Conservation (phyloP, 2,329 filamentous ascomycete species). For the Colletotrichum theobromicola region DNA sequence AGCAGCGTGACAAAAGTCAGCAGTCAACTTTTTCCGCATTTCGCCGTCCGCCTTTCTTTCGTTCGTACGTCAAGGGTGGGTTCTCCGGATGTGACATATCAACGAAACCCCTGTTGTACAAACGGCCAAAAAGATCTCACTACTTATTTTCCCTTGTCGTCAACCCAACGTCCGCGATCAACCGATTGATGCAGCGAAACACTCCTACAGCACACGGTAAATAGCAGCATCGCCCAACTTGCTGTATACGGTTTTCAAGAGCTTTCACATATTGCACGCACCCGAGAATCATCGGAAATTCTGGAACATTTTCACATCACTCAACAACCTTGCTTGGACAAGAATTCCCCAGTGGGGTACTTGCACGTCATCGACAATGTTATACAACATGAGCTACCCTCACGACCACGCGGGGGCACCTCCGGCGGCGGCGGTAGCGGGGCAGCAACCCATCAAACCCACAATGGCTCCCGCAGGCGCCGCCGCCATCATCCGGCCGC, state of each 20-base stretch:
- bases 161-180: background rate
- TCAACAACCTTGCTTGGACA: background rate
- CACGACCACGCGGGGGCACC: conserved; percentile 22
- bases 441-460: conserved; percentile 7
- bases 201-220: background rate
- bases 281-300: background rate
- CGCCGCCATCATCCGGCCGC: background rate
- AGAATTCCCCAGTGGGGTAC: background rate
- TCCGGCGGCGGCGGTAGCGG: background rate
- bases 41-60: background rate
- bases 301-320: background rate
- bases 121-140: background rate
- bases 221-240: background rate
- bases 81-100: background rate
- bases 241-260: background rate
- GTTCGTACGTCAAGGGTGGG: background rate
- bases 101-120: background rate
- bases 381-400: conserved; percentile 30
- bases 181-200: background rate
- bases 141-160: background rate
- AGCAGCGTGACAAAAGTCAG: background rate
- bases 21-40: background rate
- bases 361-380: conserved; percentile 22
- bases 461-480: background rate
- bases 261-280: background rate